Conservation (phyloP, 345 rosid genomes). For the Eucalyptus pauciflora region DNA sequence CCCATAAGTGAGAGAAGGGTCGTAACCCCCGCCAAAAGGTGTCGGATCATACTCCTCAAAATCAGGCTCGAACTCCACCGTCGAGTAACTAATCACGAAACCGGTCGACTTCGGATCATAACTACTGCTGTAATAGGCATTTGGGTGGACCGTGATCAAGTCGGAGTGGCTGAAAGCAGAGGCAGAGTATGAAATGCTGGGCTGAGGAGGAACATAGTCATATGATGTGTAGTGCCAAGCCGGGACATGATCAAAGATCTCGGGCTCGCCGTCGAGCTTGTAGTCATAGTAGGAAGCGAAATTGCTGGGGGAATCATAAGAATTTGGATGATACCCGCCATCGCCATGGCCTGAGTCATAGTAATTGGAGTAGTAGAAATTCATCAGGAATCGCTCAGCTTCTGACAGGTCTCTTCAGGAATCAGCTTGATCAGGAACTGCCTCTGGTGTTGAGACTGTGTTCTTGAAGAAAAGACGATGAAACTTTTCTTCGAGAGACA, state of each 20-base stretch:
- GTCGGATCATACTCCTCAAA: constrained; percentile 71
- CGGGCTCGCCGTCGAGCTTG: neutral
- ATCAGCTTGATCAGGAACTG: neutral
- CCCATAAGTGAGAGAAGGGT: constrained; percentile 45
- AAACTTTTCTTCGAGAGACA: neutral
- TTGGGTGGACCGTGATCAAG: constrained; percentile 11
- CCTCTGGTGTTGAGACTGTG: neutral
- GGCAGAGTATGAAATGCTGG: constrained; percentile 29
- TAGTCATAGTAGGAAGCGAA: neutral
- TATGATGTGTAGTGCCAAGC: neutral
- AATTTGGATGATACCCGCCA: neutral
- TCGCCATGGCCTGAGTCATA: neutral
- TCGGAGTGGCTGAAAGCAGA: constrained; percentile 24
- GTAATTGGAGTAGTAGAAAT: neutral
- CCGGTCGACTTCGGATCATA: constrained; percentile 8
- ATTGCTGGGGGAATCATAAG: neutral
- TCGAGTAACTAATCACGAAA: constrained; percentile 21
- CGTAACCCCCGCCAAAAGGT: constrained; percentile 72
- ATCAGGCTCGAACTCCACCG: constrained; percentile 26
- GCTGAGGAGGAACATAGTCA: neutral
- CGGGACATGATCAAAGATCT: neutral
- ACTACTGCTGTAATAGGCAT: neutral
- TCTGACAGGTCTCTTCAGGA: neutral
- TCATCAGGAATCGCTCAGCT: neutral
- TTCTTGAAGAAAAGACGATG: neutral